Evolutionary conservation across 768 basidiomycete species (phyloP).

Genomic region (Xanthoconium purpureum): DNA sequence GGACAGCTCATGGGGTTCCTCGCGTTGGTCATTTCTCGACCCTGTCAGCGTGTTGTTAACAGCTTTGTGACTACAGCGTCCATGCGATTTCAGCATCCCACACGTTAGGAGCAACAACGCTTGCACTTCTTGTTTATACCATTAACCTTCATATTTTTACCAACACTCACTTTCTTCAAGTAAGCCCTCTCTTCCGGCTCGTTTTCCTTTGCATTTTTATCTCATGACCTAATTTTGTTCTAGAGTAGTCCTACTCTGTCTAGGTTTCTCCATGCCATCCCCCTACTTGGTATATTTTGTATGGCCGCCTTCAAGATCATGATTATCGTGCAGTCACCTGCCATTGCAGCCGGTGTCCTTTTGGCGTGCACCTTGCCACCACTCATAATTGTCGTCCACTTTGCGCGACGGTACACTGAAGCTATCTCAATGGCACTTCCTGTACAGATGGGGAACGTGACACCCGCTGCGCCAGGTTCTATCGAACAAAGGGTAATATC

Average conservation of each 20-base stretch:
- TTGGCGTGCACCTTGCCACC: constrained; percentile 22
- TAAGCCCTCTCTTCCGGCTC: background rate
- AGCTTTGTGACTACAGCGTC: constrained; percentile 11
- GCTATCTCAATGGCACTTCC: constrained; percentile 3
- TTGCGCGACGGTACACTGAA: constrained; percentile 5
- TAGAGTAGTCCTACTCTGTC: constrained; percentile 17
- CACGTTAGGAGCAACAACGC: constrained; percentile 17
- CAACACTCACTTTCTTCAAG: constrained; percentile 18
- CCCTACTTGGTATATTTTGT: constrained; percentile 24
- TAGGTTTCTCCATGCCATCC: constrained; percentile 24
- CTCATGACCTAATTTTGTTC: background rate
- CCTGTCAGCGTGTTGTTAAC: background rate
- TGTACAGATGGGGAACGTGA: constrained; percentile 4
- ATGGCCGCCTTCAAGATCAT: constrained; percentile 20
- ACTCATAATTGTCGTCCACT: constrained; percentile 9
- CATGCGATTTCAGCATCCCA: constrained; percentile 22
- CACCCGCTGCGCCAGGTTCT: background rate
- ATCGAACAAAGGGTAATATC: background rate
- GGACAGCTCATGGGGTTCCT: constrained; percentile 30
- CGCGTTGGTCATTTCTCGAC: constrained; percentile 14
- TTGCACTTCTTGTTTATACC: constrained; percentile 29
- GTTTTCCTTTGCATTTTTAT: background rate
- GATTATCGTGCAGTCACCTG: constrained; percentile 21
- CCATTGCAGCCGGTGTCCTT: constrained; percentile 14
- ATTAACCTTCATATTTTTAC: constrained; percentile 26